Evolutionary conservation across 805 yeast species (phyloP).

Genomic region (Kluyveromyces nonfermentans): DNA sequence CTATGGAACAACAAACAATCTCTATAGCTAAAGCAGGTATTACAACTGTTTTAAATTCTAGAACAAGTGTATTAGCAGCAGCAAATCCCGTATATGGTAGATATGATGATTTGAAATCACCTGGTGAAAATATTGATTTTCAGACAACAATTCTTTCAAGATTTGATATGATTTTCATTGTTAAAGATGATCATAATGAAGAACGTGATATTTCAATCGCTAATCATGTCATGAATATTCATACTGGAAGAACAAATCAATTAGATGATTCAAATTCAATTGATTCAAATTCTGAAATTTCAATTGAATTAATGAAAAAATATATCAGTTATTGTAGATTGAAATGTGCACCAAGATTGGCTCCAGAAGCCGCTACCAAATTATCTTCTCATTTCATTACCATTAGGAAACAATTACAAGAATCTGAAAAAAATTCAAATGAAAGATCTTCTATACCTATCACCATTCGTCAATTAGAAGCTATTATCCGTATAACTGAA

Average conservation of each 20-base stretch:
- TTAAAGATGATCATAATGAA: constrained; percentile 89
- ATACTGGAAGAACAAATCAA: constrained; percentile 58
- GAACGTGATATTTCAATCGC: constrained; percentile 84
- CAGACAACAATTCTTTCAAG: constrained; percentile 95
- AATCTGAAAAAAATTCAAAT: constrained; percentile 69
- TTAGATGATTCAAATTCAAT: constrained; percentile 41
- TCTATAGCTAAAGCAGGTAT: constrained; percentile 99
- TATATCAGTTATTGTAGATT: constrained; percentile 84
- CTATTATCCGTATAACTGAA: constrained; percentile 92
- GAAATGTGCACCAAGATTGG: constrained; percentile 86
- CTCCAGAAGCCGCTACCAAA: constrained; percentile 82
- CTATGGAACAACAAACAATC: constrained; percentile 99
- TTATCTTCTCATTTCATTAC: constrained; percentile 87
- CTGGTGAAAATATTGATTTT: constrained; percentile 97
- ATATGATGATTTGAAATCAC: constrained; percentile 90
- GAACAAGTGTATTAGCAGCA: constrained; percentile 95
- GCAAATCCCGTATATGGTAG: constrained; percentile 97
- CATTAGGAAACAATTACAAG: constrained; percentile 74
- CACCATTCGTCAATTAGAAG: constrained; percentile 95
- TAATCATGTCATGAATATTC: constrained; percentile 88
- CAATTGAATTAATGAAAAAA: constrained; percentile 83
- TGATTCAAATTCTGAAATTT: constrained; percentile 61
- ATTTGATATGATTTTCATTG: constrained; percentile 97
- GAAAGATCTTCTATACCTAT: constrained; percentile 94
- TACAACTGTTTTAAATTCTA: constrained; percentile 89